Conservation (phyloP, 148 eudicot genomes). For the Heliamphora exappendiculata region DNA sequence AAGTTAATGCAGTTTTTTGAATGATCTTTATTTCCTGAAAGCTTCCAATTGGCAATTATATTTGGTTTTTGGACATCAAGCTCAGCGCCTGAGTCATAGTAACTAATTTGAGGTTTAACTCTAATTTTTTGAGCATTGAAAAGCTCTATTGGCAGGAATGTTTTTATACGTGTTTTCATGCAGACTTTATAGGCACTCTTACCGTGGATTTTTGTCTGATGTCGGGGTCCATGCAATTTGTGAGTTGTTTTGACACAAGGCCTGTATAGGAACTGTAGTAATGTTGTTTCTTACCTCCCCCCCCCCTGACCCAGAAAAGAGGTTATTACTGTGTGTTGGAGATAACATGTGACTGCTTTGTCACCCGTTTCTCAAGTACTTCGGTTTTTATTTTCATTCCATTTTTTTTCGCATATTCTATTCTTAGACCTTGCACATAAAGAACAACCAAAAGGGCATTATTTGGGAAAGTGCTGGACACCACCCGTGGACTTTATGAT, state of each 20-base stretch:
- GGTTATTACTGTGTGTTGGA: background rate
- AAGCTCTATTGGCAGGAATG: background rate
- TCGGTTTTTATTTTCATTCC: too few species aligned
- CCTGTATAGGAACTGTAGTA: background rate
- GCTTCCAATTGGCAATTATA: too few species aligned
- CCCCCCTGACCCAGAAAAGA: too few species aligned
- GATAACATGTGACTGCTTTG: background rate
- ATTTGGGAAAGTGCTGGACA: background rate
- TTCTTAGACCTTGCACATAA: background rate
- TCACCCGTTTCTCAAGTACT: too few species aligned
- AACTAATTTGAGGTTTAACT: conserved; percentile 1
- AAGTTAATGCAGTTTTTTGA: background rate
- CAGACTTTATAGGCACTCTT: background rate
- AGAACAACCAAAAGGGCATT: background rate
- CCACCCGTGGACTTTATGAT: background rate
- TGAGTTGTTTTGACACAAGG: background rate
- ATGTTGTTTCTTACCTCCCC: background rate
- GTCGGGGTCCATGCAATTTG: background rate
- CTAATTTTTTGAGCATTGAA: background rate
- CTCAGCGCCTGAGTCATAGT: background rate
- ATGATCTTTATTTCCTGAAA: background rate
- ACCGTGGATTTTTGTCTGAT: background rate
- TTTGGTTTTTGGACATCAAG: background rate
- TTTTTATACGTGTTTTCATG: background rate
- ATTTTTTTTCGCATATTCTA: too few species aligned